Evolutionary conservation across 352 stramenopile genomes (phyloP).

Genomic region (Phytophthora brassicae): DNA sequence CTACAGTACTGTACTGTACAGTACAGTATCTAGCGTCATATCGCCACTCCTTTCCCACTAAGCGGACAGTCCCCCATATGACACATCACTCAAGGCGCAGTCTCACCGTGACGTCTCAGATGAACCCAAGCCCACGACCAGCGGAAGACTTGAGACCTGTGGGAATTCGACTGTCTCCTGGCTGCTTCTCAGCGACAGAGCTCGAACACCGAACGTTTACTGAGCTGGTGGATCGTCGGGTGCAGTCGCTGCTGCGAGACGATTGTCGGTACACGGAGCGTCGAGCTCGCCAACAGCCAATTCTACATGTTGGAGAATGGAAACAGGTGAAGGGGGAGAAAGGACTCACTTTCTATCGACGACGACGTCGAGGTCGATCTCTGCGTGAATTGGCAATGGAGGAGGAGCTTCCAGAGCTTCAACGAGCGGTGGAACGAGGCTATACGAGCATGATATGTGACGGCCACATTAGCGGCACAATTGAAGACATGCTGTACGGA

Average conservation of each 20-base stretch:
- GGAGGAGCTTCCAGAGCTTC: slow-evolving; percentile 30
- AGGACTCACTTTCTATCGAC: slow-evolving; percentile 48
- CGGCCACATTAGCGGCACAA: slow-evolving; percentile 34
- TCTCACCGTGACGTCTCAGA: slow-evolving; percentile 1
- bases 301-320: slow-evolving; percentile 49
- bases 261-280: slow-evolving; percentile 37
- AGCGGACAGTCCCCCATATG: background rate
- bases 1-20: slow-evolving; percentile 1
- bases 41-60: slow-evolving; percentile 5
- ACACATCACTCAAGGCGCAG: slow-evolving; percentile 14
- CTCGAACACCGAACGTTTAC: slow-evolving; percentile 36
- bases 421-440: slow-evolving; percentile 28
- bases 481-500: slow-evolving; percentile 50
- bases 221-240: slow-evolving; percentile 30
- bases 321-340: slow-evolving; percentile 40
- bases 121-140: slow-evolving; percentile 4
- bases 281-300: slow-evolving; percentile 23
- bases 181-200: slow-evolving; percentile 33
- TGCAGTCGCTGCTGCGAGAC: slow-evolving; percentile 36
- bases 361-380: slow-evolving; percentile 27
- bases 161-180: slow-evolving; percentile 31
- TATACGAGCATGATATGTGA: slow-evolving; percentile 35
- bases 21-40: slow-evolving; percentile 28
- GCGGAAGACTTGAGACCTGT: slow-evolving; percentile 12
- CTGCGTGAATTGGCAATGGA: slow-evolving; percentile 30